Evolutionary conservation across 2,329 filamentous ascomycete species (phyloP).

Genomic region (Colletotrichum noveboracense): DNA sequence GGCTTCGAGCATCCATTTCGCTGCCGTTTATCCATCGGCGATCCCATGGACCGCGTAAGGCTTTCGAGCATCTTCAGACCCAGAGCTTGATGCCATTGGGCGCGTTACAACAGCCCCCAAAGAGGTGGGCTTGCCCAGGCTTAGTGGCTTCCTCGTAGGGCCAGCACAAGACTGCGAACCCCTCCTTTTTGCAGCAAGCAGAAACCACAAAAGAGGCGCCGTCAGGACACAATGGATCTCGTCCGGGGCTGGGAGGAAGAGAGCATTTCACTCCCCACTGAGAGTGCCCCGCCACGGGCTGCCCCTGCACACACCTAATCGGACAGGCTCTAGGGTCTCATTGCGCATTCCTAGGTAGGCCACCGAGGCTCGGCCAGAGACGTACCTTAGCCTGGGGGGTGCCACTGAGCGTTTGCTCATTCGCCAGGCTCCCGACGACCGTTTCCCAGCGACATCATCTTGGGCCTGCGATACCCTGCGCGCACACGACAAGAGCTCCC

Average conservation of each 20-base stretch:
- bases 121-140: neutral
- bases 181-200: neutral
- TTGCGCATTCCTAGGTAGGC: neutral
- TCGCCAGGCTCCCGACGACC: neutral
- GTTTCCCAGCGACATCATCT: neutral
- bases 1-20: neutral
- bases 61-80: neutral
- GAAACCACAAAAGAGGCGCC: neutral
- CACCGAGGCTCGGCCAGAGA: neutral
- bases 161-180: neutral
- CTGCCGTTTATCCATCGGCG: constrained; percentile 5
- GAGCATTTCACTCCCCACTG: neutral
- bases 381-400: neutral
- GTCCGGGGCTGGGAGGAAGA: neutral
- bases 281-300: neutral
- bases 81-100: neutral
- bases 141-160: neutral
- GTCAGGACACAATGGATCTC: neutral
- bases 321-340: constrained; percentile 8
- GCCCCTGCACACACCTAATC: neutral
- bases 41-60: constrained; percentile 8
- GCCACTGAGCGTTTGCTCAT: neutral
- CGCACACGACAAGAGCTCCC: neutral
- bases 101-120: neutral
- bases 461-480: neutral